Percentiles rank a stretch among this genome's conserved stretches.
phyloP scores from a whole-genome alignment of 2,329 filamentous ascomycete species.

The Eutypella sp. region DNA sequence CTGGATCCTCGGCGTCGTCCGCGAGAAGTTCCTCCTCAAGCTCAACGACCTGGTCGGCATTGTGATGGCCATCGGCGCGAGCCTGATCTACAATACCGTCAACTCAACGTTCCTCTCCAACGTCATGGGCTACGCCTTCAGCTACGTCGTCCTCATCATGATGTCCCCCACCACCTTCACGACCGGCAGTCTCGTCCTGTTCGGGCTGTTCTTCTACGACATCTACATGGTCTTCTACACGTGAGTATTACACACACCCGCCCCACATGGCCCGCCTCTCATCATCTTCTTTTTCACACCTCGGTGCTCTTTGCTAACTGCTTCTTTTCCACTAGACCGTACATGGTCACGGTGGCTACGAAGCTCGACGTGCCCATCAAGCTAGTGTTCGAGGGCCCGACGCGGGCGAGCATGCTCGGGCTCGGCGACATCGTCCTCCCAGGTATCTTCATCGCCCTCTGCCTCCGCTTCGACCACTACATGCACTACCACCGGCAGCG shows the following conservation, averaged over 20 bases:
- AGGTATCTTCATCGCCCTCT: conserved; percentile 82
- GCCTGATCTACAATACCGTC: conserved; percentile 64
- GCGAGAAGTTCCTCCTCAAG: conserved; percentile 46
- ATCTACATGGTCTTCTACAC: conserved; percentile 90
- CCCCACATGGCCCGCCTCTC: not conserved
- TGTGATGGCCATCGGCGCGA: conserved; percentile 47
- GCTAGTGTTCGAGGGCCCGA: conserved; percentile 66
- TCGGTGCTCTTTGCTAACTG: not conserved
- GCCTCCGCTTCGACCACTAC: conserved; percentile 87
- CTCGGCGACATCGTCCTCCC: conserved; percentile 93
- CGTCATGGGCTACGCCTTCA: conserved; percentile 79
- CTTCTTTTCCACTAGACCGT: conserved; percentile 46
- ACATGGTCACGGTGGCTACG: conserved; percentile 84
- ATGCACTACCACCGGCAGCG: conserved; percentile 71
- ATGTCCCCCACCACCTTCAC: conserved; percentile 86
- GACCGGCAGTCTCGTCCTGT: conserved; percentile 73
- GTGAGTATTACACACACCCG: conserved; percentile 34
- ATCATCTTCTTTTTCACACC: not conserved
- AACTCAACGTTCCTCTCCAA: conserved; percentile 63
- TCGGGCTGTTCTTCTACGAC: conserved; percentile 87
- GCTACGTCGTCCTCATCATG: conserved; percentile 74
- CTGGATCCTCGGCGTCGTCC: conserved; percentile 45
- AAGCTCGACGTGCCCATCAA: conserved; percentile 91
- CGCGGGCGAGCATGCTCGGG: conserved; percentile 76
- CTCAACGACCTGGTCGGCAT: conserved; percentile 54